Percentiles rank a stretch among this genome's conserved stretches.
phyloP scores from a whole-genome alignment of 1,284 basidiomycete species.

The Singerocomus rubriflavus region DNA sequence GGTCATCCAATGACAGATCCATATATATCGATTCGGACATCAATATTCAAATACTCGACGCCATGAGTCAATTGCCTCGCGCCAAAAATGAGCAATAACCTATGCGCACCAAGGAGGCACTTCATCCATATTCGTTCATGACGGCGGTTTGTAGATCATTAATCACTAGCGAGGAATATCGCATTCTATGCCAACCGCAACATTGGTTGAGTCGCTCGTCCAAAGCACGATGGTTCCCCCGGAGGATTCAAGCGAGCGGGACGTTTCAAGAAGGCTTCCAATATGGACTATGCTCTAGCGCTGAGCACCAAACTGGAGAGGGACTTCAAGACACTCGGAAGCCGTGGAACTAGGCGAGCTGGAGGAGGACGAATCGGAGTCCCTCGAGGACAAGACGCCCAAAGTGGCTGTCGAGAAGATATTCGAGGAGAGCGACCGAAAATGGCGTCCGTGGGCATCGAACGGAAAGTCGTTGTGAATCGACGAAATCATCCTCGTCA shows the following conservation, averaged over 20 bases:
- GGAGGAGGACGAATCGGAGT: constrained; percentile 33
- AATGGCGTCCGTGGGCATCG: constrained; percentile 55
- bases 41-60: constrained; percentile 68
- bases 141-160: constrained; percentile 67
- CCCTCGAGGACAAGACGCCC: constrained; percentile 61
- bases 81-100: constrained; percentile 83
- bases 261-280: constrained; percentile 87
- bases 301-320: constrained; percentile 70
- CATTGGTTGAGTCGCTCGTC: constrained; percentile 82
- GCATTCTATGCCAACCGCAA: constrained; percentile 78
- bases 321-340: constrained; percentile 29
- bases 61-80: constrained; percentile 64
- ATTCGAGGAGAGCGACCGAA: constrained; percentile 50
- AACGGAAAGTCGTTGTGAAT: constrained; percentile 57
- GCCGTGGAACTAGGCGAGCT: constrained; percentile 32
- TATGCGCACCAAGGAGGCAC: constrained; percentile 82
- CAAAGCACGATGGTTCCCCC: constrained; percentile 45
- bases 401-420: constrained; percentile 66
- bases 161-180: constrained; percentile 46
- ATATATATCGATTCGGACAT: constrained; percentile 69
- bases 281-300: constrained; percentile 82
- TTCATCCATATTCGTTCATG: constrained; percentile 72
- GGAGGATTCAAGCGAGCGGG: constrained; percentile 77
- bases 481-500: constrained; percentile 66
- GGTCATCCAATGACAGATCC: constrained; percentile 15